A percentile compares a stretch with the other conserved stretches of the same genome.
phyloP scores from a whole-genome alignment of 202 grass and related monocot species.

The Panicum virgatum region DNA sequence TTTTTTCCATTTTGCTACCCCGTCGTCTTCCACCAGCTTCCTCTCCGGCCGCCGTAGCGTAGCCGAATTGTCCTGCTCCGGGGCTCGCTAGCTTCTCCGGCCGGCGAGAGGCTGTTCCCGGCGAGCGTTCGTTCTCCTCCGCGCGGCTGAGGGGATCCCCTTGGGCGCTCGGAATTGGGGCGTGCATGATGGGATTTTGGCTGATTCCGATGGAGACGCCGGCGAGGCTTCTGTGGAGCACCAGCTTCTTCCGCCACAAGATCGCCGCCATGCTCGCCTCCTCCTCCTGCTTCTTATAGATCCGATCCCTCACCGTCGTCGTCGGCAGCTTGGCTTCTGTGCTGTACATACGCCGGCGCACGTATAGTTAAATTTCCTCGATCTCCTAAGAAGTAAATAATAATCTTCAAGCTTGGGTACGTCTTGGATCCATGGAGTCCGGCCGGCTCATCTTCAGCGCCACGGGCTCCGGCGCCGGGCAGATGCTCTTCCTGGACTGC shows the following conservation, averaged over 20 bases:
- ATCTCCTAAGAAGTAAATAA: constrained; percentile 14
- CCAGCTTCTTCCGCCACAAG: constrained; percentile 99
- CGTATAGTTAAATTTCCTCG: constrained; percentile 13
- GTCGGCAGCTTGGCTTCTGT: constrained; percentile 15
- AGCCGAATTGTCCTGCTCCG: constrained; percentile 41
- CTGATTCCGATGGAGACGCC: constrained; percentile 85
- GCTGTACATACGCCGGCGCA: constrained; percentile 51
- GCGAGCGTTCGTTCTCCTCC: constrained; percentile 34
- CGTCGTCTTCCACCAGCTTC: constrained; percentile 10
- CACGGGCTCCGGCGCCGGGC: constrained; percentile 52
- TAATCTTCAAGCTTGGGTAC: constrained; percentile 22
- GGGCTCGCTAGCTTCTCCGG: constrained; percentile 33
- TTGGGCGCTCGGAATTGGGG: constrained; percentile 35
- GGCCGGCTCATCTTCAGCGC: constrained; percentile 84
- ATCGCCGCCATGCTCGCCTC: constrained; percentile 66
- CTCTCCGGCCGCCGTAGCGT: constrained; percentile 27
- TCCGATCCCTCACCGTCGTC: constrained; percentile 2
- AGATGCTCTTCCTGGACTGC: constrained; percentile 75
- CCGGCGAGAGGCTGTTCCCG: constrained; percentile 5
- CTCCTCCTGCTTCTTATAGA: constrained; percentile 60
- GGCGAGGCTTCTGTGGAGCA: constrained; percentile 95
- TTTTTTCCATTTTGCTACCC: constrained; percentile 2
- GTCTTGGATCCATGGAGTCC: constrained; percentile 61
- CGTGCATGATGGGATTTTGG: constrained; percentile 73
- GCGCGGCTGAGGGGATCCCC: constrained; percentile 49